Evolutionary conservation across 108 stramenopile genomes (phyloP).

Genomic region (Licmophora abbreviata): DNA sequence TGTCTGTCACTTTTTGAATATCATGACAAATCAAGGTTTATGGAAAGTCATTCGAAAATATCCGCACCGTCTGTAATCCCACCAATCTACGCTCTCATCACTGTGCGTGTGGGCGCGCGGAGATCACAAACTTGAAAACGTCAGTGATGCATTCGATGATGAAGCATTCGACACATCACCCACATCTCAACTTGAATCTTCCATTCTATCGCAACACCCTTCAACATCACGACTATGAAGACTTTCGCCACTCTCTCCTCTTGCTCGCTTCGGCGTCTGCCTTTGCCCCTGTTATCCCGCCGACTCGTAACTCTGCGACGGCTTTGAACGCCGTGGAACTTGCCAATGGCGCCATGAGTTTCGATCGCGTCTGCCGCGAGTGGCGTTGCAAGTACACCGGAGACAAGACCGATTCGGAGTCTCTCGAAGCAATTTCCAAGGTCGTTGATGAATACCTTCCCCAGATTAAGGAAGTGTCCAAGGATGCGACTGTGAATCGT

Average conservation of each 20-base stretch:
- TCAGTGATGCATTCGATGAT: too few species aligned
- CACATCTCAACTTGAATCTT: too few species aligned
- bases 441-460: constrained; percentile 77
- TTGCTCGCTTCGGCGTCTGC: constrained; percentile 19
- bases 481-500: constrained; percentile 65
- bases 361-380: constrained; percentile 80
- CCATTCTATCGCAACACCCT: too few species aligned
- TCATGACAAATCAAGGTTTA: too few species aligned
- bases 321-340: constrained; percentile 52
- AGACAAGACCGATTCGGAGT: constrained; percentile 67
- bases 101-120: too few species aligned
- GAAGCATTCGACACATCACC: too few species aligned
- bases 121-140: too few species aligned
- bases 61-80: too few species aligned
- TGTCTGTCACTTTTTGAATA: too few species aligned
- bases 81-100: too few species aligned
- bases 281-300: constrained; percentile 25
- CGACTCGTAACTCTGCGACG: constrained; percentile 4
- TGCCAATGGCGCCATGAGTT: constrained; percentile 79
- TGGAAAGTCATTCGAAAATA: too few species aligned
- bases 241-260: constrained; percentile 25
- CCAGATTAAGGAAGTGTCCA: constrained; percentile 54
- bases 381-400: constrained; percentile 86
- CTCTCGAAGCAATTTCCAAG: constrained; percentile 63
- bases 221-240: too few species aligned